These are phyloP conservation scores for Boletales sp. DNA, from an alignment of 768 basidiomycete species.

Conservation along the genomic window DNA sequence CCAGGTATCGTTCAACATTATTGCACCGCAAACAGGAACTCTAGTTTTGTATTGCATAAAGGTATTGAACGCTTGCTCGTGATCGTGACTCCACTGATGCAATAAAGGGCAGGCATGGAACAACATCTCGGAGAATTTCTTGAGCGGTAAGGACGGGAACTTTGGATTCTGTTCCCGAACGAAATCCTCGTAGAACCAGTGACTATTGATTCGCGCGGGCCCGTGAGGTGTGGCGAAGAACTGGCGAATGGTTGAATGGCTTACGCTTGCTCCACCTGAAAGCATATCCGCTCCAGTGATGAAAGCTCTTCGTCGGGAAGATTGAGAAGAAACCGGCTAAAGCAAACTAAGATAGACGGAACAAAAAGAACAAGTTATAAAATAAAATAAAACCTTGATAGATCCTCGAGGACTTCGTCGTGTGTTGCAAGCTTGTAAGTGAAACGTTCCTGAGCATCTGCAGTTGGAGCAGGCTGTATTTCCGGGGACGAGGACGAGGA, in stretches of 20 bases:
- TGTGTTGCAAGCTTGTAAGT: conserved; percentile 71
- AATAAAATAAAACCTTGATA: conserved; percentile 63
- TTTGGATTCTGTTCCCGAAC: conserved; percentile 87
- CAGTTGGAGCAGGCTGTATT: conserved; percentile 48
- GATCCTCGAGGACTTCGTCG: conserved; percentile 87
- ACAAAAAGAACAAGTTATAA: conserved; percentile 2
- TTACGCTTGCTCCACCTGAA: conserved; percentile 99
- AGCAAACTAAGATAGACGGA: conserved; percentile 12
- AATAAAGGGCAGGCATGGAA: conserved; percentile 83
- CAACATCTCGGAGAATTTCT: conserved; percentile 90
- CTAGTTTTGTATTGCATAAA: conserved; percentile 97
- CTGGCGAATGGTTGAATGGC: conserved; percentile 40
- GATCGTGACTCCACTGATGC: conserved; percentile 78
- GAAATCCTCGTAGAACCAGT: conserved; percentile 99
- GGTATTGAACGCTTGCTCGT: conserved; percentile 79
- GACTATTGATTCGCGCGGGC: conserved; percentile 45
- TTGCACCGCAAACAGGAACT: conserved; percentile 97
- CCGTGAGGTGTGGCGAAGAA: conserved; percentile 8
- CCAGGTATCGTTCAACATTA: conserved; percentile 88
- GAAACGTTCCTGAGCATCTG: conserved; percentile 38
- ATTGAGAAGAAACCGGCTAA: conserved; percentile 93
- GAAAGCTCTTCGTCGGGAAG: conserved; percentile 90
- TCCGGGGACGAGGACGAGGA: conserved; percentile 80
- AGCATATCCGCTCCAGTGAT: conserved; percentile 91
- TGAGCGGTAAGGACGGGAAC: conserved; percentile 84